Percentiles rank a stretch among this genome's conserved stretches.
Evolutionary conservation across 1,284 basidiomycete species (phyloP).

Genomic region (Leucoagaricus sp.): DNA sequence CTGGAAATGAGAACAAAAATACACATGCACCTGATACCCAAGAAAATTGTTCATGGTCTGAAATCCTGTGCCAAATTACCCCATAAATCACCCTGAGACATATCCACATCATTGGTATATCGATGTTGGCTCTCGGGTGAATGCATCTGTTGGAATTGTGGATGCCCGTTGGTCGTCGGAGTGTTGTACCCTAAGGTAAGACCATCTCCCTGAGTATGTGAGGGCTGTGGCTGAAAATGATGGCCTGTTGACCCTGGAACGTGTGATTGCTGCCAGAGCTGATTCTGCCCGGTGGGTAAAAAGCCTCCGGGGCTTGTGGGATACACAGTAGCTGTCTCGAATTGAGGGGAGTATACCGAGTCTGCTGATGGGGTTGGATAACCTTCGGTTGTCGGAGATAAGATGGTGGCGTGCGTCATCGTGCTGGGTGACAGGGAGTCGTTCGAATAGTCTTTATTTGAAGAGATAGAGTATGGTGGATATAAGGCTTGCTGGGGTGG

Average conservation of each 20-base stretch:
- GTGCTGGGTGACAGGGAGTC: neutral
- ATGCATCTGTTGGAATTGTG: neutral
- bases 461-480: neutral
- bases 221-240: constrained; percentile 6
- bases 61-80: constrained; percentile 13
- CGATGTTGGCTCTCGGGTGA: neutral
- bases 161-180: neutral
- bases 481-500: neutral
- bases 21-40: neutral
- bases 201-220: neutral
- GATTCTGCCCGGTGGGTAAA: neutral
- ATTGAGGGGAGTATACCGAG: constrained; percentile 7
- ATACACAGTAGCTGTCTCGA: neutral
- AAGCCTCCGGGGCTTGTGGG: neutral
- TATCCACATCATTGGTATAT: neutral
- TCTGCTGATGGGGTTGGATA: neutral
- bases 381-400: neutral
- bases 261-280: constrained; percentile 1
- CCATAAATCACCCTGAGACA: constrained; percentile 14
- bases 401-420: neutral
- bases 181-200: neutral
- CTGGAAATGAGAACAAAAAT: neutral
- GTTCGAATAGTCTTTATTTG: neutral
- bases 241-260: neutral
- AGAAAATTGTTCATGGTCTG: neutral